Evolutionary conservation across 371 early-diverging fungal species (phyloP).

Genomic region (Lichtheimia ornata): DNA sequence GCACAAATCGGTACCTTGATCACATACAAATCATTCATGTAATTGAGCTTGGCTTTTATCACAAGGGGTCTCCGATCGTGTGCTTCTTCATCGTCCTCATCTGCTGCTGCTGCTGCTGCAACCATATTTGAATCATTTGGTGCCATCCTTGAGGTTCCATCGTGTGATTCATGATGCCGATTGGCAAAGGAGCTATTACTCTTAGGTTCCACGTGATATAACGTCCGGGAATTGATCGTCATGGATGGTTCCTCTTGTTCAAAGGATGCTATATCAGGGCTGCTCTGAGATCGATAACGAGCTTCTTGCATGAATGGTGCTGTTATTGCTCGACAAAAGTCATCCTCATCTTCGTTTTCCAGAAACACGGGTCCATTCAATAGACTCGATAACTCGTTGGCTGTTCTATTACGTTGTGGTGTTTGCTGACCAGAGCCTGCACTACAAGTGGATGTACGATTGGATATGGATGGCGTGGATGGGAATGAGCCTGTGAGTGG

Average conservation of each 20-base stretch:
- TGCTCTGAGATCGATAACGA: conserved; percentile 60
- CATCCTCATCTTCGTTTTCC: conserved; percentile 15
- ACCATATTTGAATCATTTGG: too few relatives aligned
- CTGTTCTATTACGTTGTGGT: conserved; percentile 4
- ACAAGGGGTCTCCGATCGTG: too few relatives aligned
- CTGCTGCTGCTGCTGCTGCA: too few relatives aligned
- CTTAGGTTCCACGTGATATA: conserved; percentile 6
- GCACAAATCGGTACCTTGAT: conserved; percentile 80
- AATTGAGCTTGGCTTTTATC: conserved; percentile 82
- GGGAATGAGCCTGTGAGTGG: conserved; percentile 52
- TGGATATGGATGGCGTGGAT: conserved; percentile 39
- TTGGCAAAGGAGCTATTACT: too few relatives aligned
- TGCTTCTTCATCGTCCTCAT: too few relatives aligned
- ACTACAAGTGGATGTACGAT: conserved; percentile 17
- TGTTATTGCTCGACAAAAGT: not conserved
- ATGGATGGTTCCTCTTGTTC: conserved; percentile 15
- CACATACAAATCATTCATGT: conserved; percentile 81
- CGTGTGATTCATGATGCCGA: too few relatives aligned
- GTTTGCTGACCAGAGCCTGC: conserved; percentile 7
- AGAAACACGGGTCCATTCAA: not conserved
- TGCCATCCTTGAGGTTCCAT: too few relatives aligned
- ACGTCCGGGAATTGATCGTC: conserved; percentile 25
- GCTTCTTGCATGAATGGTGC: conserved; percentile 13
- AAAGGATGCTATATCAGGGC: conserved; percentile 47
- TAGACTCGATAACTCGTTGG: not conserved